Conservation (phyloP, 345 rosid species). For the Clausena lansium region DNA sequence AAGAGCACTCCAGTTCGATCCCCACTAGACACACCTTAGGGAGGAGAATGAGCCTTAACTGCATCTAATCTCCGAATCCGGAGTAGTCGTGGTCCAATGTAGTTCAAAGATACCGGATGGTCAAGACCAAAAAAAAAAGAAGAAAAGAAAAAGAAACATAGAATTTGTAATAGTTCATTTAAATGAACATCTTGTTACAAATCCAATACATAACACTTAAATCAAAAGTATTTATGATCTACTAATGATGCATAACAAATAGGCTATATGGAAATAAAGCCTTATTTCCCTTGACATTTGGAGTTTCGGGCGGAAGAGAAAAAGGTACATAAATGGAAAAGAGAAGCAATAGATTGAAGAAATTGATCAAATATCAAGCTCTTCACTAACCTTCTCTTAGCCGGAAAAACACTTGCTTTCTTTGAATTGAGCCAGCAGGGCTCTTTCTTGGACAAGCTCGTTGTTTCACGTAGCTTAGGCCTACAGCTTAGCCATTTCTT, state of each 20-base stretch:
- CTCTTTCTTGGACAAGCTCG: neutral
- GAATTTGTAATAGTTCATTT: neutral
- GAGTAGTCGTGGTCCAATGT: no score
- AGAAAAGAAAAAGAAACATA: neutral
- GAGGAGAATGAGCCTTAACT: no score
- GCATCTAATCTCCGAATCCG: no score
- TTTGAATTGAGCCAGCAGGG: constrained; percentile 1
- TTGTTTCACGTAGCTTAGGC: neutral
- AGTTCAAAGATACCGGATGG: no score
- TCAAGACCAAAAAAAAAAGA: no score
- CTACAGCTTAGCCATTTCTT: neutral
- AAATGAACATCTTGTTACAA: no score
- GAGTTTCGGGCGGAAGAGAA: no score
- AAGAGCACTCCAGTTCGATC: no score
- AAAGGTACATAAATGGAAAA: neutral
- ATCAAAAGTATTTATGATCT: neutral
- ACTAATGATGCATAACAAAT: no score
- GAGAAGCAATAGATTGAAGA: neutral
- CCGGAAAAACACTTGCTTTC: constrained; percentile 16
- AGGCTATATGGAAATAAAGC: neutral
- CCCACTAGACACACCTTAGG: no score
- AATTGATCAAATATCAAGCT: constrained; percentile 3
- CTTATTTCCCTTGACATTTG: neutral
- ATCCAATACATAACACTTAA: no score
- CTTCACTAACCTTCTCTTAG: constrained; percentile 16